phyloP scores from a whole-genome alignment of 768 basidiomycete genomes.

The Fistulinella prunicolor region DNA sequence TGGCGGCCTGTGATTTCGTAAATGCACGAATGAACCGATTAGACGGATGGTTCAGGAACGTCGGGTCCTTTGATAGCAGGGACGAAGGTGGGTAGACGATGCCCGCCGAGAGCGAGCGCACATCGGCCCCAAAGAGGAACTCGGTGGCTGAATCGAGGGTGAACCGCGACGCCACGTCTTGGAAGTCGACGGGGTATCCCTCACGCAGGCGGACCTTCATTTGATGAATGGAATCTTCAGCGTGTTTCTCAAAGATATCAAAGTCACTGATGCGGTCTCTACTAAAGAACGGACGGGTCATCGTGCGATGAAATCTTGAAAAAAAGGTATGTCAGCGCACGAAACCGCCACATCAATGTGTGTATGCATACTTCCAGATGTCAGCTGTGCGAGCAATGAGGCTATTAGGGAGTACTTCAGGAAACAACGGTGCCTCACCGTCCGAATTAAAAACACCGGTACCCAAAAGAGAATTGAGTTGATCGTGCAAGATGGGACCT shows the following conservation, averaged over 20 bases:
- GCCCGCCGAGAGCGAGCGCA: slow-evolving; percentile 36
- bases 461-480: slow-evolving; percentile 32
- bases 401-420: too few relatives aligned
- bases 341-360: background rate
- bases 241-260: slow-evolving; percentile 38
- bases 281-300: slow-evolving; percentile 43
- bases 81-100: slow-evolving; percentile 33
- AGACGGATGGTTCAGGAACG: slow-evolving; percentile 29
- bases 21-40: slow-evolving; percentile 42
- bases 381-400: slow-evolving; percentile 31
- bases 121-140: slow-evolving; percentile 51
- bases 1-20: slow-evolving; percentile 32
- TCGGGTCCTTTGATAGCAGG: slow-evolving; percentile 20
- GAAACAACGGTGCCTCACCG: slow-evolving; percentile 16
- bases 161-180: slow-evolving; percentile 44
- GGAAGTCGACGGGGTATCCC: slow-evolving; percentile 42
- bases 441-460: slow-evolving; percentile 43
- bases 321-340: background rate
- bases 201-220: slow-evolving; percentile 32
- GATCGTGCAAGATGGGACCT: slow-evolving; percentile 26
- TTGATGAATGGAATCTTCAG: slow-evolving; percentile 32
- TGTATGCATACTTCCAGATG: slow-evolving; percentile 36
- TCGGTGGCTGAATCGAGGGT: slow-evolving; percentile 58
- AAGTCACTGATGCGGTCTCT: slow-evolving; percentile 40
- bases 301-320: slow-evolving; percentile 39